A percentile compares a stretch with the other conserved stretches of the same genome.
Evolutionary conservation across 1,284 basidiomycete species (phyloP).

Genomic region (Leccinum subspadiceum): DNA sequence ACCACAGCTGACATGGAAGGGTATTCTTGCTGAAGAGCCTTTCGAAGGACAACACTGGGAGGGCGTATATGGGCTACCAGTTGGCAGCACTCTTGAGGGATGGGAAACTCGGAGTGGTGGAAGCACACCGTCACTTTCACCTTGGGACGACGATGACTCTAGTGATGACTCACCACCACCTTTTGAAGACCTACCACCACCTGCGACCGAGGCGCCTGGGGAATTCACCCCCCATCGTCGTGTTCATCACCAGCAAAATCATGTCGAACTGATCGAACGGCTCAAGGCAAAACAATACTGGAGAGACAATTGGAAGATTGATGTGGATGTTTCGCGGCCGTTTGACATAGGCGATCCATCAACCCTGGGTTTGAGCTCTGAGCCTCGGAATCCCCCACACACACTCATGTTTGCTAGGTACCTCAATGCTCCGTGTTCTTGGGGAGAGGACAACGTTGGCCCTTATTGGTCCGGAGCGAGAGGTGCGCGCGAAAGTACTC

Average conservation of each 20-base stretch:
- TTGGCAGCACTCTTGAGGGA: constrained; percentile 40
- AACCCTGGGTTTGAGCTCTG: constrained; percentile 50
- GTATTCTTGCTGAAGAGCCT: constrained; percentile 75
- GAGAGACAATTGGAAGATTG: constrained; percentile 57
- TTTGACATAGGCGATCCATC: constrained; percentile 68
- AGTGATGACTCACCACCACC: constrained; percentile 26
- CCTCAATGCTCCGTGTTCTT: constrained; percentile 42
- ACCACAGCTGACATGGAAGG: constrained; percentile 59
- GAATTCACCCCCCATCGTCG: constrained; percentile 8
- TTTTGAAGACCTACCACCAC: constrained; percentile 34
- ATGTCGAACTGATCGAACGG: constrained; percentile 53
- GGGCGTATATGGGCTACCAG: constrained; percentile 48
- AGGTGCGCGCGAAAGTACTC: constrained; percentile 25
- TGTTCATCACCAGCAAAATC: constrained; percentile 36
- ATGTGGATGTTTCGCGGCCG: constrained; percentile 38
- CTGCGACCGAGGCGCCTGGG: constrained; percentile 32
- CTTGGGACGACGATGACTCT: constrained; percentile 39
- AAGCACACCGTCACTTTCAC: constrained; percentile 50
- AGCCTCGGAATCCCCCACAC: background rate
- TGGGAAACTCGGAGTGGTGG: constrained; percentile 41
- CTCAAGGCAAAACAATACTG: constrained; percentile 67
- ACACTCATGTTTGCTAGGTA: constrained; percentile 39
- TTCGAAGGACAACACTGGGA: constrained; percentile 80
- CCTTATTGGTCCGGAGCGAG: constrained; percentile 31
- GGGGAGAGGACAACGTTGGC: constrained; percentile 28